Evolutionary conservation across 2,329 filamentous ascomycete species (phyloP).

Genomic region (Cladobotryum protrusum): DNA sequence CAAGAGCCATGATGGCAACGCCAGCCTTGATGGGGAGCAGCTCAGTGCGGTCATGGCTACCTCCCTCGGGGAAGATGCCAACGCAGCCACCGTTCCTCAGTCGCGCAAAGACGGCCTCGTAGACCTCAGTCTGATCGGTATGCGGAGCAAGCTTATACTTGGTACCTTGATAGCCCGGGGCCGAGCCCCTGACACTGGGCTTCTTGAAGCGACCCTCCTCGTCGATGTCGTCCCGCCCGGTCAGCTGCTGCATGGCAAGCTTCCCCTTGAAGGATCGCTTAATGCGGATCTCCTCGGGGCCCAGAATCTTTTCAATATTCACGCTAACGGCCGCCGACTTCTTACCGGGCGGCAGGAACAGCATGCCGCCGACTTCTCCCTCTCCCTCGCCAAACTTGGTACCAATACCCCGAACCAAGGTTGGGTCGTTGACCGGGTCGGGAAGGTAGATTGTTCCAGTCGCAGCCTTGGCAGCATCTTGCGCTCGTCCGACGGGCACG

Average conservation of each 20-base stretch:
- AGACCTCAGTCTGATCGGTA: constrained; percentile 89
- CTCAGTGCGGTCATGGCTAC: constrained; percentile 90
- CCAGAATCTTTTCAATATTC: constrained; percentile 75
- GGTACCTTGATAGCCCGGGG: constrained; percentile 64
- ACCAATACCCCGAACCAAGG: constrained; percentile 68
- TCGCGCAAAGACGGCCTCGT: constrained; percentile 84
- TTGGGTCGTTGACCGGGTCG: constrained; percentile 78
- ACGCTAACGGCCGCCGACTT: constrained; percentile 69
- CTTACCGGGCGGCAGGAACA: constrained; percentile 81
- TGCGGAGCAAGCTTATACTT: constrained; percentile 87
- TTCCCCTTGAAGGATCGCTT: constrained; percentile 82
- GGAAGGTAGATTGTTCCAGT: constrained; percentile 80
- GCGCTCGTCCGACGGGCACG: constrained; percentile 86
- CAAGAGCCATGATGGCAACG: constrained; percentile 95
- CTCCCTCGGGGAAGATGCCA: constrained; percentile 94
- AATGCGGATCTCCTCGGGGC: constrained; percentile 72
- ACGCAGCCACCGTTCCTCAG: constrained; percentile 80
- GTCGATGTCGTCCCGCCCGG: constrained; percentile 67
- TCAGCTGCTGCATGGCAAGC: constrained; percentile 72
- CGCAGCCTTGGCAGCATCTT: constrained; percentile 79
- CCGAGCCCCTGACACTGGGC: constrained; percentile 45
- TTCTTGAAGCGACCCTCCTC: constrained; percentile 58
- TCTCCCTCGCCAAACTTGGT: constrained; percentile 72
- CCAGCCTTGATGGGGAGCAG: constrained; percentile 90
- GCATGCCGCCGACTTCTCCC: constrained; percentile 70